Conservation (phyloP, 306 rosid genomes). For the Malus sylvestris region DNA sequence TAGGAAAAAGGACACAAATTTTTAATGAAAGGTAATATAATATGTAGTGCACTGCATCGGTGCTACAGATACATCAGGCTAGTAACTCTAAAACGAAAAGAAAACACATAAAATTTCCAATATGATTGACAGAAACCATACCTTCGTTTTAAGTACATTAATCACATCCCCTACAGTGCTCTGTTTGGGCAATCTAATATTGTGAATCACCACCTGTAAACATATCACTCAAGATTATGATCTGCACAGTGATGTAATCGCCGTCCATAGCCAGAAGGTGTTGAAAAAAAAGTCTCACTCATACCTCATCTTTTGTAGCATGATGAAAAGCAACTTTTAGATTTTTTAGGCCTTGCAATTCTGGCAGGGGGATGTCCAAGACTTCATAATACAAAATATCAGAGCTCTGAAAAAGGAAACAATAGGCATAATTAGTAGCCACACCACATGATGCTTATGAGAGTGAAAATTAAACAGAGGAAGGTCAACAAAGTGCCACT, state of each 20-base stretch:
- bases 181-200: conserved; percentile 69
- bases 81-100: not conserved
- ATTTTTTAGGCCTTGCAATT: conserved; percentile 66
- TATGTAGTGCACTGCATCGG: too few species aligned
- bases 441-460: not conserved
- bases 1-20: too few species aligned
- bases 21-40: too few species aligned
- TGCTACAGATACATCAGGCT: too few species aligned
- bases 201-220: conserved; percentile 63
- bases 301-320: conserved; percentile 74
- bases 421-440: conserved; percentile 10
- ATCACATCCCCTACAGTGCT: conserved; percentile 73
- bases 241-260: not conserved
- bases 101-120: not conserved
- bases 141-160: conserved; percentile 62
- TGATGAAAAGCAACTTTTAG: conserved; percentile 79
- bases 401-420: conserved; percentile 45
- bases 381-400: conserved; percentile 75
- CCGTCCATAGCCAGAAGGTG: not conserved
- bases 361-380: conserved; percentile 82
- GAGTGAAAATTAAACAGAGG: not conserved
- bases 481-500: conserved; percentile 3
- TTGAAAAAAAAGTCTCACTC: conserved; percentile 3
- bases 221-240: conserved; percentile 11
- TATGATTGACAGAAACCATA: conserved; percentile 10